Conservation (phyloP, 306 rosid genomes). For the Crotalaria pallida region DNA sequence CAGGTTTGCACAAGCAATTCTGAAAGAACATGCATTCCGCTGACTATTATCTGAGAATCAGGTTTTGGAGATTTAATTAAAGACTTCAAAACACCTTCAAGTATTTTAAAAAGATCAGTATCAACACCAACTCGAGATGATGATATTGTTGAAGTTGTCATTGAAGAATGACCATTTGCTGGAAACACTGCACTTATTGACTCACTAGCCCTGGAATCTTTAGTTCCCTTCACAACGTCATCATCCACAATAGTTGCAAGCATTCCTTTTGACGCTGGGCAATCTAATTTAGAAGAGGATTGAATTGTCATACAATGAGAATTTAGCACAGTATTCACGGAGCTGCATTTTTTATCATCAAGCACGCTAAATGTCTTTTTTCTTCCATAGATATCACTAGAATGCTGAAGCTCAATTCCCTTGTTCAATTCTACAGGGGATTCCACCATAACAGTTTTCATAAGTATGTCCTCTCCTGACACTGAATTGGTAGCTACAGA, state of each 20-base stretch:
- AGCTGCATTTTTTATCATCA: slow-evolving; percentile 27
- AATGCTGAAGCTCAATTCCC: slow-evolving; percentile 29
- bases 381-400: slow-evolving; percentile 19
- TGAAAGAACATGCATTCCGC: slow-evolving; percentile 50
- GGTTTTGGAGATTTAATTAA: slow-evolving; percentile 35
- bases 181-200: slow-evolving; percentile 21
- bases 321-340: slow-evolving; percentile 18
- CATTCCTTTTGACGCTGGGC: slow-evolving; percentile 1
- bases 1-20: slow-evolving; percentile 45
- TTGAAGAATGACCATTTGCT: slow-evolving; percentile 5
- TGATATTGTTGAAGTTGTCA: slow-evolving; percentile 13
- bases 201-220: slow-evolving; percentile 10
- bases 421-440: slow-evolving; percentile 19
- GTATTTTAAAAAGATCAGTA: slow-evolving; percentile 28
- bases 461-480: slow-evolving; percentile 26
- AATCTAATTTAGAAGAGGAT: slow-evolving; percentile 20
- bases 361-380: slow-evolving; percentile 19
- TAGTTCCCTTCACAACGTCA: slow-evolving; percentile 21
- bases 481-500: slow-evolving; percentile 27
- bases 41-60: slow-evolving; percentile 34
- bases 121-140: slow-evolving; percentile 22
- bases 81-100: slow-evolving; percentile 38
- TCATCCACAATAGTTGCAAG: slow-evolving; percentile 10
- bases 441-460: slow-evolving; percentile 21
- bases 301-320: slow-evolving; percentile 13